Conservation (phyloP, 129 eudicot species). For the Helianthus annuus region DNA sequence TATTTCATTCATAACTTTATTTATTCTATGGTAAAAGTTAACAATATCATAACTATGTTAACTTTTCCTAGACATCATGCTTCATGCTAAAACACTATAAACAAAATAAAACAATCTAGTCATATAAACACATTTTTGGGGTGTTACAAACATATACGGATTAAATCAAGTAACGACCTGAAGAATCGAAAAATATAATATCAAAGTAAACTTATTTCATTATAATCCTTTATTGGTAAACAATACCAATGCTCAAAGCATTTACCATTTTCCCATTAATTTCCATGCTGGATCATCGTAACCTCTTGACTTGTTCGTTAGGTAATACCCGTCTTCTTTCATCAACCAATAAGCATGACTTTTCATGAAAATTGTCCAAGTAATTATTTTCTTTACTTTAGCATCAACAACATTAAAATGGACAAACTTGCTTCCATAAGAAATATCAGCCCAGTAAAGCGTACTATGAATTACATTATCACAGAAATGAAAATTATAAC, state of each 20-base stretch:
- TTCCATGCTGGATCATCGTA: conserved; percentile 12
- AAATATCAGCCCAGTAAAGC: conserved; percentile 9
- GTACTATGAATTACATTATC: neutral
- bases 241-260: neutral
- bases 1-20: no score
- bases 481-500: conserved; percentile 10
- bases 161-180: no score
- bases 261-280: neutral
- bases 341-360: conserved; percentile 15
- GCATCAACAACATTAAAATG: conserved; percentile 2
- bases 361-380: neutral
- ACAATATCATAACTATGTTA: no score
- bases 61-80: no score
- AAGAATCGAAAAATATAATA: neutral
- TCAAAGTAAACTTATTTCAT: neutral
- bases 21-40: no score
- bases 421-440: neutral
- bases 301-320: neutral
- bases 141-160: no score
- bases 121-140: no score
- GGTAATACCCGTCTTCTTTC: conserved; percentile 10
- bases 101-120: no score
- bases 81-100: no score
- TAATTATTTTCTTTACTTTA: neutral
- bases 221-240: neutral